Conservation (phyloP, 1,284 basidiomycete species). For the Tetrapyrgos nigripes region DNA sequence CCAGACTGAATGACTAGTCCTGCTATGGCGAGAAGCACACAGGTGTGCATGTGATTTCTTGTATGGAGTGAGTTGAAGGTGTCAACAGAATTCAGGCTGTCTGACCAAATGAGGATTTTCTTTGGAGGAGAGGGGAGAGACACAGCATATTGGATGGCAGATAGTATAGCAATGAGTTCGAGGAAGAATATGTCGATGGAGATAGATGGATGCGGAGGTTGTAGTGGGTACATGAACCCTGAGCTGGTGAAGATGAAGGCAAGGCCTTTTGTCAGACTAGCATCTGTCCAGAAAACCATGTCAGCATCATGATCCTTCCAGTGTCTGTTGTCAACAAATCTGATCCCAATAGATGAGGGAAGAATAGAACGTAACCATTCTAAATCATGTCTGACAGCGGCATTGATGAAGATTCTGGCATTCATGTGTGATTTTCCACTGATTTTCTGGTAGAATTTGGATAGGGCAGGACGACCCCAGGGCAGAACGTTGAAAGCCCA, state of each 20-base stretch:
- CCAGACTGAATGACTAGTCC: slow-evolving; percentile 18
- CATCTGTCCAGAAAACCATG: slow-evolving; percentile 28
- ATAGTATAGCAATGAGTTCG: slow-evolving; percentile 24
- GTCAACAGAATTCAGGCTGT: slow-evolving; percentile 11
- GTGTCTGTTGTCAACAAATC: slow-evolving; percentile 18
- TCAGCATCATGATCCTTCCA: slow-evolving; percentile 23
- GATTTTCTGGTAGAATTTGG: slow-evolving; percentile 29
- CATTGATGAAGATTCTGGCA: slow-evolving; percentile 18
- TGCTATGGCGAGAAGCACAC: slow-evolving; percentile 9
- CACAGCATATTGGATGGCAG: slow-evolving; percentile 13
- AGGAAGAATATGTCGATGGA: slow-evolving; percentile 25
- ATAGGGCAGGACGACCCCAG: slow-evolving; percentile 15
- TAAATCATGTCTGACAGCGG: slow-evolving; percentile 18
- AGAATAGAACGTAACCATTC: slow-evolving; percentile 18
- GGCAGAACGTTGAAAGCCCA: slow-evolving; percentile 13
- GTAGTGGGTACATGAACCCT: slow-evolving; percentile 17
- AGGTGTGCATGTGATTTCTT: too few relatives aligned
- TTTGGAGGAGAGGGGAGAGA: background rate
- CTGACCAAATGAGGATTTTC: slow-evolving; percentile 6
- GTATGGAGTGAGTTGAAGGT: too few relatives aligned
- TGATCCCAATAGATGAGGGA: slow-evolving; percentile 16
- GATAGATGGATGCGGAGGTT: background rate
- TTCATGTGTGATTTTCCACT: slow-evolving; percentile 16
- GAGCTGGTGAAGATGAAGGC: slow-evolving; percentile 13
- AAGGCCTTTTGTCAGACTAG: slow-evolving; percentile 14